Evolutionary conservation across 176 grass and related monocot species (phyloP).

Genomic region (Carex myosuroides): DNA sequence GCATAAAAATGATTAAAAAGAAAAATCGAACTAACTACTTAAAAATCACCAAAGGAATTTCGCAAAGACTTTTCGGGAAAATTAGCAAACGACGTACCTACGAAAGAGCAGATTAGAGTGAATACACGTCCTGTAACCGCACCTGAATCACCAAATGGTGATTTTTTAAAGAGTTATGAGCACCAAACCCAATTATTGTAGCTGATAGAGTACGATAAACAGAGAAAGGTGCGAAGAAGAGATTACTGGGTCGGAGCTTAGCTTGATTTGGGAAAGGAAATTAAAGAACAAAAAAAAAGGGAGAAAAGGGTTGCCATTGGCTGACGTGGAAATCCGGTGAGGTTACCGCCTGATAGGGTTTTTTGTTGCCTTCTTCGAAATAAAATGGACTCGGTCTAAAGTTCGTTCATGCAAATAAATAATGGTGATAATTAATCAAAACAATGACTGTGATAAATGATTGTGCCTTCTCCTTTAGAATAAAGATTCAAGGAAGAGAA

Average conservation of each 20-base stretch:
- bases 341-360: neutral
- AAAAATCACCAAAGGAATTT: neutral
- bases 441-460: neutral
- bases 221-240: neutral
- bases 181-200: constrained; percentile 17
- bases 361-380: neutral
- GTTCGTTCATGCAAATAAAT: neutral
- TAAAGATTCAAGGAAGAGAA: neutral
- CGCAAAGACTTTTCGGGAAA: neutral
- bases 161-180: neutral
- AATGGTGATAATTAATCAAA: neutral
- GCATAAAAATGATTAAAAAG: neutral
- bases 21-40: neutral
- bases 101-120: constrained; percentile 1
- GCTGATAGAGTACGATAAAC: neutral
- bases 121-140: neutral
- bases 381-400: constrained; percentile 17
- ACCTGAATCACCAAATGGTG: neutral
- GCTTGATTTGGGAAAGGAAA: neutral
- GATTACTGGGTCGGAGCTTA: neutral
- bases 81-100: neutral
- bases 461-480: neutral
- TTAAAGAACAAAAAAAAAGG: neutral
- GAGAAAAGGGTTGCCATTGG: neutral
- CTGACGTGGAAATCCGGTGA: neutral